A percentile compares a stretch with the other conserved stretches of the same genome.
These are phyloP conservation scores for Microcos paniculata DNA, from an alignment of 345 rosid species.

Conservation along the genomic window DNA sequence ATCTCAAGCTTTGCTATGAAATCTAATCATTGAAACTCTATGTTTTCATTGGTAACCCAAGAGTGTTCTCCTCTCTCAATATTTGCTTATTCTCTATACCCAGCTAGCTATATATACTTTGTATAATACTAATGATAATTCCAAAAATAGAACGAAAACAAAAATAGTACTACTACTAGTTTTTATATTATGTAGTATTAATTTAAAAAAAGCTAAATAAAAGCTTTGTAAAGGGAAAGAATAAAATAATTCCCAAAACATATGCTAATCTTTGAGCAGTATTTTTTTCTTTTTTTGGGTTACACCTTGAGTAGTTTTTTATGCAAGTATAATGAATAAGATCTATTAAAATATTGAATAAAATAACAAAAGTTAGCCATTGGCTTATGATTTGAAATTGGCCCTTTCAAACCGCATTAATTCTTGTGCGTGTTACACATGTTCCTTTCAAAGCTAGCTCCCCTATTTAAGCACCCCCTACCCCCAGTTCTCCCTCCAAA, in stretches of 20 bases:
- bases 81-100: background rate
- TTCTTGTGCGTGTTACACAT: slow-evolving; percentile 19
- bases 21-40: slow-evolving; percentile 9
- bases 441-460: background rate
- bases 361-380: slow-evolving; percentile 9
- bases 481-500: slow-evolving; percentile 9
- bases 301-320: too few relatives aligned
- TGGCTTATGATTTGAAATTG: slow-evolving; percentile 28
- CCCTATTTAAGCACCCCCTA: slow-evolving; percentile 32
- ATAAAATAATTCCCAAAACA: slow-evolving; percentile 19
- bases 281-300: too few relatives aligned
- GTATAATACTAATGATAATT: background rate
- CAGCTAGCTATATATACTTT: too few relatives aligned
- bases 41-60: slow-evolving; percentile 8
- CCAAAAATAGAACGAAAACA: background rate
- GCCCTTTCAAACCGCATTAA: slow-evolving; percentile 11
- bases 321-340: slow-evolving; percentile 18
- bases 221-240: background rate
- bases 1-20: slow-evolving; percentile 13
- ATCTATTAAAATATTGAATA: slow-evolving; percentile 5
- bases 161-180: background rate
- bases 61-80: background rate
- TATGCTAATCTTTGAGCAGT: slow-evolving; percentile 15
- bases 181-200: background rate
- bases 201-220: background rate